phyloP scores from a whole-genome alignment of 495 filamentous ascomycete genomes.

The Lophium mytilinum region DNA sequence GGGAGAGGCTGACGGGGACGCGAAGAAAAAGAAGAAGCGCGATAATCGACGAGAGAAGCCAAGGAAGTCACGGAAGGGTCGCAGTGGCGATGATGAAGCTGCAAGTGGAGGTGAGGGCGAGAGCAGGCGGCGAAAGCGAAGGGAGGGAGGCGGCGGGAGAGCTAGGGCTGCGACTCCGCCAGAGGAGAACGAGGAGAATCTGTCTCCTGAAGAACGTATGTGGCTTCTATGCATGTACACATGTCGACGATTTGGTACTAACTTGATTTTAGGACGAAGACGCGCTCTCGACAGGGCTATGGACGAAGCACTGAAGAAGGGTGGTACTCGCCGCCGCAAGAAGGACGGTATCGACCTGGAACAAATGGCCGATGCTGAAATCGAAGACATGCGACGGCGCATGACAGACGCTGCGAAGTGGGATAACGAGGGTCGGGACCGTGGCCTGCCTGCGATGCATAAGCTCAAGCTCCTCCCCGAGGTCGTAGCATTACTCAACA shows the following conservation, averaged over 20 bases:
- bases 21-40: constrained; percentile 58
- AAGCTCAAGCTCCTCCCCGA: constrained; percentile 94
- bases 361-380: constrained; percentile 77
- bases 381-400: constrained; percentile 74
- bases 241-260: constrained; percentile 9
- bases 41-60: constrained; percentile 63
- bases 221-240: background rate
- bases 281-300: constrained; percentile 76
- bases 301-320: constrained; percentile 77
- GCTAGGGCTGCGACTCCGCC: constrained; percentile 42
- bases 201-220: constrained; percentile 49
- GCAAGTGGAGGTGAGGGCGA: constrained; percentile 50
- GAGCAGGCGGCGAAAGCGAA: constrained; percentile 43
- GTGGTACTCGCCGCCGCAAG: constrained; percentile 72
- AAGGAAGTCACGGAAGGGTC: constrained; percentile 58
- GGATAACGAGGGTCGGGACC: constrained; percentile 70
- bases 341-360: constrained; percentile 88
- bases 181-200: constrained; percentile 47
- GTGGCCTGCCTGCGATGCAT: constrained; percentile 72
- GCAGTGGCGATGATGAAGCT: constrained; percentile 46
- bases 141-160: constrained; percentile 31
- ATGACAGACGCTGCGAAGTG: constrained; percentile 89
- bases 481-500: constrained; percentile 78
- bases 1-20: constrained; percentile 42
- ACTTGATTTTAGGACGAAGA: constrained; percentile 47